Evolutionary conservation across 2,329 filamentous ascomycete species (phyloP).

Genomic region (Claviceps pazoutovae): DNA sequence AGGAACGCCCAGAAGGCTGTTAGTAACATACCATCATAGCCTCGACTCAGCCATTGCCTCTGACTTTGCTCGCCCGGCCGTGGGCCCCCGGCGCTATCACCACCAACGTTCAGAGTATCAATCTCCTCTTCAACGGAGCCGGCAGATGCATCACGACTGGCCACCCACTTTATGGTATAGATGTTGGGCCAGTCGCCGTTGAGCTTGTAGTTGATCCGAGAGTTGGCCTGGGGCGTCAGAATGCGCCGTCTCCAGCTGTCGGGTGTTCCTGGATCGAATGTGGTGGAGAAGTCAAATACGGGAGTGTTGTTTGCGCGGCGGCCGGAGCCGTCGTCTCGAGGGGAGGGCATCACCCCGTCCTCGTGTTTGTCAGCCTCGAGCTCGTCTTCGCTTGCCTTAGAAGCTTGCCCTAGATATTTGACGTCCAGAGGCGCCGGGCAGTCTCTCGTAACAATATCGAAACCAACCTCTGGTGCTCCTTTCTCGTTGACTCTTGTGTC

Average conservation of each 20-base stretch:
- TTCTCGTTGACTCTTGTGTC: too few species aligned
- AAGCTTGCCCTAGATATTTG: too few species aligned
- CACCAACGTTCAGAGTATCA: neutral
- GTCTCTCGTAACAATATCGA: too few species aligned
- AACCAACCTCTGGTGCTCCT: too few species aligned
- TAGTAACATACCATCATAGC: neutral
- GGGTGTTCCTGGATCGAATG: neutral
- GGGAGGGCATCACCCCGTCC: neutral
- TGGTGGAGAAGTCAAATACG: neutral
- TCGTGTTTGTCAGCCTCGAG: too few species aligned
- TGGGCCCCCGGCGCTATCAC: too few species aligned
- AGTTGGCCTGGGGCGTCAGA: neutral
- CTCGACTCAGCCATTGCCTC: neutral
- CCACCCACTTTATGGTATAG: neutral
- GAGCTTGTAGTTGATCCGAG: neutral
- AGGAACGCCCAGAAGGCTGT: neutral
- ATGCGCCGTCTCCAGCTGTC: neutral
- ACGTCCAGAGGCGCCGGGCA: too few species aligned
- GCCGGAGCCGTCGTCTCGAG: neutral
- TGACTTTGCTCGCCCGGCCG: neutral
- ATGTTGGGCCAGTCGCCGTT: neutral
- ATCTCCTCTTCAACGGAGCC: neutral
- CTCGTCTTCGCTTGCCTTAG: too few species aligned
- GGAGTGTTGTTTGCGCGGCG: neutral
- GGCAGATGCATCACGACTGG: neutral